Evolutionary conservation across 805 yeast genomes (phyloP).

Genomic region (Starmerella apicola): DNA sequence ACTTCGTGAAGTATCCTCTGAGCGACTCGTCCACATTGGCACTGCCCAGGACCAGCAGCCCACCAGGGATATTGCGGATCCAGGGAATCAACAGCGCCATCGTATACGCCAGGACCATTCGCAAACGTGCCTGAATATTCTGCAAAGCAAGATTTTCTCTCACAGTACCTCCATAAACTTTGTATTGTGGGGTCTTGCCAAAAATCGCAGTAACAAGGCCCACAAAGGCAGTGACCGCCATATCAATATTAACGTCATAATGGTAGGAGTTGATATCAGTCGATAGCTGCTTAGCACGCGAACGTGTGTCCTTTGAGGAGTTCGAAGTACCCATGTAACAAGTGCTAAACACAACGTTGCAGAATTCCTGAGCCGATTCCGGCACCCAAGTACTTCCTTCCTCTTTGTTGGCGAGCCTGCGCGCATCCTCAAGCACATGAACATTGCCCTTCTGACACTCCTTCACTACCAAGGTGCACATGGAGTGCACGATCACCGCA

Average conservation of each 20-base stretch:
- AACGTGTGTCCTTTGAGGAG: conserved; percentile 77
- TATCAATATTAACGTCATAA: conserved; percentile 83
- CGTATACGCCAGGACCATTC: conserved; percentile 89
- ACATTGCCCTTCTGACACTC: conserved; percentile 47
- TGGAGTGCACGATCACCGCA: conserved; percentile 82
- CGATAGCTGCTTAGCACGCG: conserved; percentile 69
- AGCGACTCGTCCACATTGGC: conserved; percentile 96
- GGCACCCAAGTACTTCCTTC: conserved; percentile 49
- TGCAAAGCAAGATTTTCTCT: conserved; percentile 90
- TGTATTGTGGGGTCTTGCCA: conserved; percentile 77
- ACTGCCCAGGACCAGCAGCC: conserved; percentile 81
- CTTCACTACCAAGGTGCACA: conserved; percentile 74
- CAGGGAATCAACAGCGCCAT: conserved; percentile 94
- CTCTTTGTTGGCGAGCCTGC: conserved; percentile 46
- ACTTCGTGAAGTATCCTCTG: conserved; percentile 90
- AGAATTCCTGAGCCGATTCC: conserved; percentile 58
- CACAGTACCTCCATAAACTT: conserved; percentile 84
- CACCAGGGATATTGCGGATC: conserved; percentile 71
- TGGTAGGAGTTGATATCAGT: conserved; percentile 75
- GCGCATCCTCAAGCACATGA: conserved; percentile 69
- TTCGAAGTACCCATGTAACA: conserved; percentile 93
- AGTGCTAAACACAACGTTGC: conserved; percentile 68
- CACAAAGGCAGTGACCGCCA: conserved; percentile 60
- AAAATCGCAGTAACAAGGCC: conserved; percentile 76
- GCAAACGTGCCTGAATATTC: conserved; percentile 87